Base-by-base conservation (phyloP, 202 grass and related monocot genomes). In the Sporobolus alterniflorus region DNA sequence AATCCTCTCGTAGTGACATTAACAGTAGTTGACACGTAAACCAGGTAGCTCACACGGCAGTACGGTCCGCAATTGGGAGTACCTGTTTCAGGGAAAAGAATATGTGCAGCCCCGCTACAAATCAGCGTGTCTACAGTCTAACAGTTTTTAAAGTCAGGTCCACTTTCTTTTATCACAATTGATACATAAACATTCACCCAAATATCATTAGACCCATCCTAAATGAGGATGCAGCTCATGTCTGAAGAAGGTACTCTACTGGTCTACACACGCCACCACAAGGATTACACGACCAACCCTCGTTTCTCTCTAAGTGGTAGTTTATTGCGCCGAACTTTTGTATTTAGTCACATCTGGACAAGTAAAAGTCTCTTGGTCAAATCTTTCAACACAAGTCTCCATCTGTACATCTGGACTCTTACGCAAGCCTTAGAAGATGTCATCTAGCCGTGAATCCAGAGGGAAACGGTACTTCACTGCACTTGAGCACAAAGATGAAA, bases 401-500 rank as follows among this genome's bases (percentile, higher is more conserved):
- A 80, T 34, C 88, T 90, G 75, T 87, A 87, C 84, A 90, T 76
- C 43, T 25, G 69, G 84, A 69, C 69, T 47, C 75, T 32, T 67
- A 40, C 16, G 67, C 83, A 83, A 63, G 33, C 51, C 78, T 79
- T 72, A 29, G 73, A 67, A 86, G 78, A 78, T 43, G 72, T 69
- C 79, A 83, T 41, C 73, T 82, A 62, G 41, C 36, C 59, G 32
- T 62, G 68, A 62, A 83, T 86, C 73, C 79, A 86, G 61, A 69
- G 79, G 79, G 52, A 69, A 90, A 78, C 42, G 13, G 88, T 69
- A 83, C 83, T 83, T 74, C 83, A 44, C 83, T 86, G 88, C 78
- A 74, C 52, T 74, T 41, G 10, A 73, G 49, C 9, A 82, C 39
- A 82, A 44, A 20, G 41, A 17, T 26, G 18, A 59, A 60, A 62